Evolutionary conservation across 2,329 filamentous ascomycete species (phyloP), one percentile per base, ranked within the genome.

Genomic region (Ascochyta viciae-villosae): DNA sequence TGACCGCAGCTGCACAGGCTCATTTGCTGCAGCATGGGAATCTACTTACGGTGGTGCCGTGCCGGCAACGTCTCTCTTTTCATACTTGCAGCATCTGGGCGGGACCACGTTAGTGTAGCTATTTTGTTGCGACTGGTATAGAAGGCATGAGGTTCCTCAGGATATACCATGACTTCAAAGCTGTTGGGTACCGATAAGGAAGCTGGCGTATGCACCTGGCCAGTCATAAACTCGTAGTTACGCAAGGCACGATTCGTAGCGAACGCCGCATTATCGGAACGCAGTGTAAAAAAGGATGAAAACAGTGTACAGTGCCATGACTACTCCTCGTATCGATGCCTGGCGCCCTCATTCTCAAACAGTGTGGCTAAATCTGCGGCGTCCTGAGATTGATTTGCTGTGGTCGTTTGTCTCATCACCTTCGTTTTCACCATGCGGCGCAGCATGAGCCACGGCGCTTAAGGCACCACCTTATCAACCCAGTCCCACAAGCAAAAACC

Each of bases 1-100:
- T 41, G 29, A 43, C 33, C 10, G 37, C 13, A 24, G 15, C 24
- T 22, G 6, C 27, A 13, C 38, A 67, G 63, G 61, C 7, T 59
- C 60, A 2, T 79, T 78, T 50, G 78, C 77, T 8, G 72, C 78
- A 1, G 58, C 49, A 55, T 80, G 76, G 75, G 72, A 79, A 59
- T 52, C 66, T 0, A 59, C 45, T 2, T 79, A 78, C 61, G 65
- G 61, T 3, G 76, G 75, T 2, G 70, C 68, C 38, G 75, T 80
- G 39, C 73, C 76, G 0, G 73, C 72, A 47, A 68, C 66, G 0
- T 76, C 77, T 1, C 57, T 80, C 13, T 78, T 79, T 56, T 70
- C 72, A 2, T 80, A 70, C 45, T 72, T 80, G 19, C 77, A 80
- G 70, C 64, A 73, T 8, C 55, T 80, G 49, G 76, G 77, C 0